Conservation (phyloP, 1,284 basidiomycete genomes). For the Cronartium ribicola region DNA sequence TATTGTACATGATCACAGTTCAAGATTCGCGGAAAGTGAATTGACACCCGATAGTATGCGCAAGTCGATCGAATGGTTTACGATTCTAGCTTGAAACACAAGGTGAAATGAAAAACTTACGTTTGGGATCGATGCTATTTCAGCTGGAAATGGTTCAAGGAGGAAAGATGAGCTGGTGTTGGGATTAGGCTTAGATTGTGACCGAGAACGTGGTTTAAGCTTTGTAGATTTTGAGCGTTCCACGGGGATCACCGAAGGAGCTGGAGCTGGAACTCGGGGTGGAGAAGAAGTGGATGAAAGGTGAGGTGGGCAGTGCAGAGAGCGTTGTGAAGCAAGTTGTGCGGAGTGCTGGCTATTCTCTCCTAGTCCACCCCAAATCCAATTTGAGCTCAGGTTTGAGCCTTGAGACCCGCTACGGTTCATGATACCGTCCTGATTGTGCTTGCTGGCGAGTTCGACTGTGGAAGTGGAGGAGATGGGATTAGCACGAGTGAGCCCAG, state of each 20-base stretch:
- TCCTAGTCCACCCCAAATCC: neutral
- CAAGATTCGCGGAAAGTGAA: too few relatives aligned
- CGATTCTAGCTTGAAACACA: too few relatives aligned
- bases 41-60: too few relatives aligned
- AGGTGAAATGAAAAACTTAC: neutral
- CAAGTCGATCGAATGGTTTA: too few relatives aligned
- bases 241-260: neutral
- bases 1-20: too few relatives aligned
- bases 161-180: neutral
- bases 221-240: neutral
- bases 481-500: too few relatives aligned
- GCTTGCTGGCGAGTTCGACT: too few relatives aligned
- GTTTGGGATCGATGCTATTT: neutral
- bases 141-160: neutral
- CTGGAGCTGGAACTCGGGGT: neutral
- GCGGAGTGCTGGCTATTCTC: neutral
- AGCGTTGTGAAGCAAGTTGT: neutral
- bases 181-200: neutral
- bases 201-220: neutral
- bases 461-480: too few relatives aligned
- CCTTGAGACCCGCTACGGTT: neutral
- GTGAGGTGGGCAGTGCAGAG: neutral
- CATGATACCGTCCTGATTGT: neutral
- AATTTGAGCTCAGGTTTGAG: neutral
- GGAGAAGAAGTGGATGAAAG: neutral